Base-by-base conservation (phyloP, 108 stramenopile genomes). In the Nitzschia sp. region DNA sequence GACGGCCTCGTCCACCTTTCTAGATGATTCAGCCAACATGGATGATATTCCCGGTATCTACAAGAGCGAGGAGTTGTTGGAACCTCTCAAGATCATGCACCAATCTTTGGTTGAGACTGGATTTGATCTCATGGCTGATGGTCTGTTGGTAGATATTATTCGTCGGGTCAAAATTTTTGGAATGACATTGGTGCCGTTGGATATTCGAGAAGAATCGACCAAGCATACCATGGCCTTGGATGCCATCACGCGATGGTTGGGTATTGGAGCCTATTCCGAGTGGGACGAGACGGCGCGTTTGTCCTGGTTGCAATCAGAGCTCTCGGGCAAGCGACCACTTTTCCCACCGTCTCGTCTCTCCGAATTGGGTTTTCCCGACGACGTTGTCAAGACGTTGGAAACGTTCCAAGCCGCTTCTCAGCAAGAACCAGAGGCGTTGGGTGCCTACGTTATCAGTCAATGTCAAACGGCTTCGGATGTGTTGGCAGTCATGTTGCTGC, bases 371-470 rank as follows among this genome's bases (percentile, higher is more conserved):
- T 85, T 94, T 56, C 74, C 85, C 26, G 80, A 67, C 1, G 66
- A 66, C 53, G 85, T 86, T 17, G 54, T 86, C 24, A 85, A 82
- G 61, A 98, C 97, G 3, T 77, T 97, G 26, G 68, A 84, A 66
- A 79, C 79, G 1, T 95, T 90, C 68, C 73, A 88, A 23, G 78
- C 90, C 3, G 85, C 84, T 23, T 84, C 97, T 2, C 76, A 81
- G 13, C 74, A 92, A 8, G 86, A 94, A 13, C 66, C 92, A 18
- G 95, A 91, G 54, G 73, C 86, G 28, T 82, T 99, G 8, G 96
- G 97, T 2, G 98, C 98, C 3, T 98, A 99, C 65, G 98, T 99
- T 21, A 99, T 99, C 62, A 84, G 82, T 57, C 97, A 98, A 76
- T 91, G 93, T 19, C 85, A 90, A 33, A 82, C 91, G 23, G 96